Conservation (phyloP, 2,329 filamentous ascomycete genomes). For the Fusarium zealandicum region DNA sequence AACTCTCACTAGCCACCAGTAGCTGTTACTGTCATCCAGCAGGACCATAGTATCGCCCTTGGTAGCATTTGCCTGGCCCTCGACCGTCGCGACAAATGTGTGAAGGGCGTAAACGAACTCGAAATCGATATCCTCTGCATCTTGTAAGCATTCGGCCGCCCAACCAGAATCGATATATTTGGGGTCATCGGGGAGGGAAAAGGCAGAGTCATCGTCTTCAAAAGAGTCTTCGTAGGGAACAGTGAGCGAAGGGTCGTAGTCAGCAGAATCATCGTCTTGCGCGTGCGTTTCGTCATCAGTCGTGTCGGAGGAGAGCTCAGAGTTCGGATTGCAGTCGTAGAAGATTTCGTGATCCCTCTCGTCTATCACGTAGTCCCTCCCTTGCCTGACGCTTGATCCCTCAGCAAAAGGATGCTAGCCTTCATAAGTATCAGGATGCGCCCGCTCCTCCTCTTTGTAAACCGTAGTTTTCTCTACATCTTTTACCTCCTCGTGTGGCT, state of each 20-base stretch:
- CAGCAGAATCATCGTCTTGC: conserved; percentile 40
- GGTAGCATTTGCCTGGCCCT: conserved; percentile 96
- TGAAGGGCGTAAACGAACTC: conserved; percentile 98
- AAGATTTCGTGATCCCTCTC: conserved; percentile 24
- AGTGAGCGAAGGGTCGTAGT: conserved; percentile 45
- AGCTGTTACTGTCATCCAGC: conserved; percentile 97
- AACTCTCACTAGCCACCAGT: conserved; percentile 98
- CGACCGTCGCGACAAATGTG: conserved; percentile 96
- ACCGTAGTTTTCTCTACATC: background rate
- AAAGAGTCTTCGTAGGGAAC: conserved; percentile 55
- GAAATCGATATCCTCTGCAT: conserved; percentile 98
- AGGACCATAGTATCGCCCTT: conserved; percentile 99
- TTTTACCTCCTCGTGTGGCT: conserved; percentile 3
- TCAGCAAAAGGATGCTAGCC: conserved; percentile 34
- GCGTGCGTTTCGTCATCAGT: conserved; percentile 19
- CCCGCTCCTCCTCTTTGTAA: conserved; percentile 2
- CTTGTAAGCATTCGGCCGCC: conserved; percentile 85
- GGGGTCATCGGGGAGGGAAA: conserved; percentile 62
- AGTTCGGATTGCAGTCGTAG: conserved; percentile 23
- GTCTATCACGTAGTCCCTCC: background rate
- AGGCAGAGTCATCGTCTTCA: conserved; percentile 58
- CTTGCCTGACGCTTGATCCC: conserved; percentile 3
- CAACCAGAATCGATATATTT: conserved; percentile 75
- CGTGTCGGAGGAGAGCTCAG: conserved; percentile 15
- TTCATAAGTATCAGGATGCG: conserved; percentile 2